Percentiles rank a stretch among this genome's conserved stretches.
Evolutionary conservation across 495 filamentous ascomycete genomes (phyloP).

Genomic region (Xylaria intraflava): DNA sequence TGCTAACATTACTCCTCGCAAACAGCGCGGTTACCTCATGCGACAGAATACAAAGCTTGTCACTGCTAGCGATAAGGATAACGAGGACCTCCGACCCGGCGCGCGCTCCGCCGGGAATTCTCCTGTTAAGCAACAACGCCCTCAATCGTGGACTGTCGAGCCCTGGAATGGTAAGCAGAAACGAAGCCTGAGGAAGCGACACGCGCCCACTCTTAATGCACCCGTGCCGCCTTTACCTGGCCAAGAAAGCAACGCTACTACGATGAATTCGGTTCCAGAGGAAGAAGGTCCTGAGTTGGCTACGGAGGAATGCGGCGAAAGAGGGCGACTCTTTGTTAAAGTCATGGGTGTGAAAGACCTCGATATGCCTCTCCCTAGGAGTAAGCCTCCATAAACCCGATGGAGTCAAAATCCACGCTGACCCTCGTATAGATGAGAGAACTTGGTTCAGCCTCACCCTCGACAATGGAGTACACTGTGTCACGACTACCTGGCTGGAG

Average conservation of each 20-base stretch:
- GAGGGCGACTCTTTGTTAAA: constrained; percentile 94
- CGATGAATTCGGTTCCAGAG: constrained; percentile 52
- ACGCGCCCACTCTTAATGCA: constrained; percentile 36
- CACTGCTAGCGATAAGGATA: constrained; percentile 67
- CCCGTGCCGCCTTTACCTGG: constrained; percentile 80
- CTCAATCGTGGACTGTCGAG: constrained; percentile 89
- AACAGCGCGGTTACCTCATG: constrained; percentile 97
- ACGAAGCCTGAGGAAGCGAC: constrained; percentile 58
- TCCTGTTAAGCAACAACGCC: constrained; percentile 66
- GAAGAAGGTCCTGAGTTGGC: constrained; percentile 46
- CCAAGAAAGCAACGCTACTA: constrained; percentile 68
- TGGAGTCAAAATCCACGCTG: constrained; percentile 15
- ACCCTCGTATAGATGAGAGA: constrained; percentile 59
- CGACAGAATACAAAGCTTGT: constrained; percentile 97
- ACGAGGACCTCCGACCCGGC: constrained; percentile 43
- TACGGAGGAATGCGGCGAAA: constrained; percentile 72
- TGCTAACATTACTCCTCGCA: constrained; percentile 52
- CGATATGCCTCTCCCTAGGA: constrained; percentile 81
- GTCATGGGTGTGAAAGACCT: constrained; percentile 94
- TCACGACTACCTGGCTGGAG: constrained; percentile 93
- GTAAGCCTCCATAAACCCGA: constrained; percentile 44
- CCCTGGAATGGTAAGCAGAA: constrained; percentile 84
- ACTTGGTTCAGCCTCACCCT: constrained; percentile 90
- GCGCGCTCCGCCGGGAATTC: constrained; percentile 62
- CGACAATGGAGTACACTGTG: constrained; percentile 95